phyloP scores from a whole-genome alignment of 2,329 filamentous ascomycete genomes.

The Pseudogymnoascus sp. region DNA sequence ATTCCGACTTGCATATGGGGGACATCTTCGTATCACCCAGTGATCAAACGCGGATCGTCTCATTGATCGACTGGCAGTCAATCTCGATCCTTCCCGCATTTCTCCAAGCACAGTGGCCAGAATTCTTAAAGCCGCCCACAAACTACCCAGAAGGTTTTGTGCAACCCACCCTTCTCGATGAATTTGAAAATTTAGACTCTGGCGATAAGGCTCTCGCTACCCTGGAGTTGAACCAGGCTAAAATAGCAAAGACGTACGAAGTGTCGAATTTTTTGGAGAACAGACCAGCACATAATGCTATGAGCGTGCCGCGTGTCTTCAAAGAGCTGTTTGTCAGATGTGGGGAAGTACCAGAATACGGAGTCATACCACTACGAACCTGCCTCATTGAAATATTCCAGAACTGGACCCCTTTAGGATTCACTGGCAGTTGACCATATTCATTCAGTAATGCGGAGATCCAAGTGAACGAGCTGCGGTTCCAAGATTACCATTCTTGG shows the following conservation, averaged over 20 bases:
- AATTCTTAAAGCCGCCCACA: conserved; percentile 6
- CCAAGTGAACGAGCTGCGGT: background rate
- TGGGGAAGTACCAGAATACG: background rate
- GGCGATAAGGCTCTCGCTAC: conserved; percentile 12
- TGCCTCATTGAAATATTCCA: background rate
- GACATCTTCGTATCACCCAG: conserved; percentile 36
- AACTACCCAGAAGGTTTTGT: conserved; percentile 3
- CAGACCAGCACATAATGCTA: background rate
- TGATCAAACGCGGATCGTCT: conserved; percentile 29
- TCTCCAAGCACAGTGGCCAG: conserved; percentile 21
- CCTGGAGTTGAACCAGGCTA: background rate
- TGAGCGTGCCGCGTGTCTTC: background rate
- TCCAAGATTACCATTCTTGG: background rate
- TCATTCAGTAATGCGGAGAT: background rate
- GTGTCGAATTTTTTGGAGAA: background rate
- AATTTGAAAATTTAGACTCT: conserved; percentile 31
- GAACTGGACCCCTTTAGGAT: background rate
- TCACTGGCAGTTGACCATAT: background rate
- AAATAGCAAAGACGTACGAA: background rate
- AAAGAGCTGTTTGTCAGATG: background rate
- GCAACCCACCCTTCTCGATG: conserved; percentile 15
- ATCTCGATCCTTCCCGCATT: conserved; percentile 31
- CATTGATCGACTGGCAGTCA: conserved; percentile 36
- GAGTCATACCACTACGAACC: background rate
- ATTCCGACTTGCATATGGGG: conserved; percentile 34